phyloP scores from a whole-genome alignment of 306 rosid species.

The Amphicarpaea edgeworthii region DNA sequence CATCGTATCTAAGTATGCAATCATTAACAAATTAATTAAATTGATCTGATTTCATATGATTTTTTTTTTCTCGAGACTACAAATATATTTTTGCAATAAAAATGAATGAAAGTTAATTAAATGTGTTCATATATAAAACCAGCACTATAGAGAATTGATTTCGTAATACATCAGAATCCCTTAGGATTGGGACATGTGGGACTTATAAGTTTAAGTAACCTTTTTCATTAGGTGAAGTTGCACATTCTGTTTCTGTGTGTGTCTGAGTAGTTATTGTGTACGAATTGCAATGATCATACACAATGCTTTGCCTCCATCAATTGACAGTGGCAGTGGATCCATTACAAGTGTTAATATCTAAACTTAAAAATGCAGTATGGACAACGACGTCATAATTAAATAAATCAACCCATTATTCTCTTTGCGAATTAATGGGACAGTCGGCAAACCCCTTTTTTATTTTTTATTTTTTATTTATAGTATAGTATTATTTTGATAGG shows the following conservation, averaged over 20 bases:
- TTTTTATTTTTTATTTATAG: background rate
- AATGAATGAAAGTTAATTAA: background rate
- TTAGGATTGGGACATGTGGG: conserved; percentile 5
- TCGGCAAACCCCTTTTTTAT: conserved; percentile 53
- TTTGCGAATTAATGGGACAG: conserved; percentile 16
- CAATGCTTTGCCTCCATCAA: conserved; percentile 29
- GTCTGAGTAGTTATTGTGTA: conserved; percentile 14
- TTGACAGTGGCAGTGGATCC: conserved; percentile 36
- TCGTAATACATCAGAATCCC: background rate
- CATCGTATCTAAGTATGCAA: too few relatives aligned
- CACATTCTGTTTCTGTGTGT: background rate
- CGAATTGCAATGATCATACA: conserved; percentile 27
- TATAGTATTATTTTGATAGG: too few relatives aligned
- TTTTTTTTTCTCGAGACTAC: too few relatives aligned
- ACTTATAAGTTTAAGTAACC: conserved; percentile 19
- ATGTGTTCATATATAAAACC: background rate
- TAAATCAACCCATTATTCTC: conserved; percentile 15
- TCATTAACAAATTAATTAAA: too few relatives aligned
- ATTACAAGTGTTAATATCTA: conserved; percentile 36
- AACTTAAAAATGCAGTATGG: conserved; percentile 18
- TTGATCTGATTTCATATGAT: too few relatives aligned
- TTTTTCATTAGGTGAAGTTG: conserved; percentile 43
- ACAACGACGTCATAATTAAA: conserved; percentile 27
- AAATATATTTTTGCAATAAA: background rate
- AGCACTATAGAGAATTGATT: too few relatives aligned